phyloP scores from a whole-genome alignment of 2,329 filamentous ascomycete species.

The Diaporthe sp. region DNA sequence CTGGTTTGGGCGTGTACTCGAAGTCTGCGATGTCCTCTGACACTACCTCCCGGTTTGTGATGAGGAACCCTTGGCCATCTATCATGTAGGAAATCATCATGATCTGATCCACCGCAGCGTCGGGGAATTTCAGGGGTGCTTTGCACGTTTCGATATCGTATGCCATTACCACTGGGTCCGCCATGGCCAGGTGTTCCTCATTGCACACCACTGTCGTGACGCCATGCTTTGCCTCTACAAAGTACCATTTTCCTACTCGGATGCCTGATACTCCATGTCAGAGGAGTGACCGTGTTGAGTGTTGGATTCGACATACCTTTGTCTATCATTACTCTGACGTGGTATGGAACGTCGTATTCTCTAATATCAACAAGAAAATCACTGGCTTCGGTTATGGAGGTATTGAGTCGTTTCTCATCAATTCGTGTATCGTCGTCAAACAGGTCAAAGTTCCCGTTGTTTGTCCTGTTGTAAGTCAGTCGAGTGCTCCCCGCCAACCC shows the following conservation, averaged over 20 bases:
- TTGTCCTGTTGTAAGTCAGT: conserved; percentile 66
- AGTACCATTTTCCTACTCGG: conserved; percentile 97
- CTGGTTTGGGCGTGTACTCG: conserved; percentile 96
- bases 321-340: conserved; percentile 98
- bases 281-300: neutral
- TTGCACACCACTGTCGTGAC: conserved; percentile 86
- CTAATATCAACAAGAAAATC: conserved; percentile 98
- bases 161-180: conserved; percentile 98
- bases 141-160: conserved; percentile 99
- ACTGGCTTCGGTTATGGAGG: conserved; percentile 86
- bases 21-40: conserved; percentile 98
- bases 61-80: conserved; percentile 96
- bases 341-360: conserved; percentile 99
- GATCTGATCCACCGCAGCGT: conserved; percentile 93
- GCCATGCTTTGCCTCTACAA: conserved; percentile 93
- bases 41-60: conserved; percentile 97
- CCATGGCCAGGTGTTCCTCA: conserved; percentile 88
- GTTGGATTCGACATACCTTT: conserved; percentile 49
- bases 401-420: conserved; percentile 83
- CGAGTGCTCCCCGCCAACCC: conserved; percentile 40
- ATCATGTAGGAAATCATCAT: conserved; percentile 99
- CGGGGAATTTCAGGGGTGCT: conserved; percentile 94
- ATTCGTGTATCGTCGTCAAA: conserved; percentile 90
- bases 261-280: conserved; percentile 74
- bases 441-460: conserved; percentile 85